Evolutionary conservation across 768 basidiomycete genomes (phyloP).

Genomic region (Leccinellum albellum): DNA sequence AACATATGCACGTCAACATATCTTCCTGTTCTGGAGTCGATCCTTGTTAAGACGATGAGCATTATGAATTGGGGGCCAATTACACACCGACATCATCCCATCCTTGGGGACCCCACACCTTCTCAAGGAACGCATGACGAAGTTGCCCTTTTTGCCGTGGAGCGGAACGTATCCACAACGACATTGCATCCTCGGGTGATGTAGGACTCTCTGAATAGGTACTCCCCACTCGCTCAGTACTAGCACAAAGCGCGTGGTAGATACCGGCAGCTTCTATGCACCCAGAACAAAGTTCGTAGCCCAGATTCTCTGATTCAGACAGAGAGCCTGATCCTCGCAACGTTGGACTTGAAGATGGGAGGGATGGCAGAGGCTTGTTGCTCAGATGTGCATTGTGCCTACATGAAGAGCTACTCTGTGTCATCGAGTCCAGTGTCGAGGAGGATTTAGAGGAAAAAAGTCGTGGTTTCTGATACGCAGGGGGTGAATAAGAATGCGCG

Average conservation of each 20-base stretch:
- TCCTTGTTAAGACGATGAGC: not conserved
- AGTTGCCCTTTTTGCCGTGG: constrained; percentile 71
- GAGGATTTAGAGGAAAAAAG: constrained; percentile 16
- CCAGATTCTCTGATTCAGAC: constrained; percentile 28
- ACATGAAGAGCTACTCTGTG: constrained; percentile 11
- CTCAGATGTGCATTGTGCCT: constrained; percentile 16
- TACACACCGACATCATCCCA: constrained; percentile 88
- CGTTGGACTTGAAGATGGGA: constrained; percentile 31
- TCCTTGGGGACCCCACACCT: constrained; percentile 75
- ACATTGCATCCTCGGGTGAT: constrained; percentile 52
- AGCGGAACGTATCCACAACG: constrained; percentile 62
- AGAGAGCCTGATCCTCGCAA: constrained; percentile 1
- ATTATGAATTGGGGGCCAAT: not conserved
- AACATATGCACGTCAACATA: constrained; percentile 58
- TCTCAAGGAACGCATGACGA: constrained; percentile 83
- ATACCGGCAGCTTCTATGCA: constrained; percentile 81
- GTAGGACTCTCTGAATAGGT: constrained; percentile 38
- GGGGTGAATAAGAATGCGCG: constrained; percentile 34
- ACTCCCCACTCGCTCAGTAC: constrained; percentile 27
- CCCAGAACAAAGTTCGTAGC: constrained; percentile 80
- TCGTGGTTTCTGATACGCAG: constrained; percentile 29
- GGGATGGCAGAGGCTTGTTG: constrained; percentile 45
- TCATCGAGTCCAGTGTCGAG: constrained; percentile 17
- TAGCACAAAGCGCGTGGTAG: constrained; percentile 67
- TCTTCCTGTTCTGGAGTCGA: constrained; percentile 67